Base-by-base conservation (phyloP, 139 green algal genomes). In the Dunaliella primolecta region DNA sequence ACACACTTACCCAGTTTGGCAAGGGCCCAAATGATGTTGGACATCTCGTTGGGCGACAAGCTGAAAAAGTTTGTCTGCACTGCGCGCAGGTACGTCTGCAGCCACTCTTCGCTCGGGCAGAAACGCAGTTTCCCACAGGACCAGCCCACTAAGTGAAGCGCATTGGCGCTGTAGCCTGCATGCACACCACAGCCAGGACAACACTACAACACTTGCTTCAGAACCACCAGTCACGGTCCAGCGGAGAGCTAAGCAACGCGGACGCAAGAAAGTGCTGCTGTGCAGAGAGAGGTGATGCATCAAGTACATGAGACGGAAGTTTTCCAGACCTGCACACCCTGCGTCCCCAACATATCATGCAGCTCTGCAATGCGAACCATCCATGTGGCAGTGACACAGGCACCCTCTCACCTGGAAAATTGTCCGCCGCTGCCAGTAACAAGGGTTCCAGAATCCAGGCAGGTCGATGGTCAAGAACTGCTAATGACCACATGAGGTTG, bases 401-500 rank as follows among this genome's bases (percentile, higher is more conserved):
- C 46, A 64, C 46, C 7, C 46, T 25, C 46, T 25, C 46, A 64
- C 46, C 46, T 85, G 79, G 64, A 78, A 79, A 38, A 82, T 83
- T 46, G 84, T 78, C 24, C 1, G 21, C 29, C 35, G 80, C 80
- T 21, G 75, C 55, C 30, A 23, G 37, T 35, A 89, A 80, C 27
- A 83, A 56, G 31, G 85, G 75, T 15, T 75, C 80, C 80, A 84
- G 25, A 21, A 84, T 56, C 80, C 80, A 84, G 30, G 55, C 46
- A 33, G 90, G 90, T 80, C 57, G 38, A 35, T 91, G 72, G 30
- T 88, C 83, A 29, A 93, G 84, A 34, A 90, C 85, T 3, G 90
- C 88, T 24, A 91, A 84, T 21, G 77, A 84, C 86, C 88, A 93
- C 78, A 92, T 82, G 75, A 93, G 84, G 84, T 92, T 93, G 1